Evolutionary conservation across 352 stramenopile genomes (phyloP).

Genomic region (Phytophthora niederhauseri): DNA sequence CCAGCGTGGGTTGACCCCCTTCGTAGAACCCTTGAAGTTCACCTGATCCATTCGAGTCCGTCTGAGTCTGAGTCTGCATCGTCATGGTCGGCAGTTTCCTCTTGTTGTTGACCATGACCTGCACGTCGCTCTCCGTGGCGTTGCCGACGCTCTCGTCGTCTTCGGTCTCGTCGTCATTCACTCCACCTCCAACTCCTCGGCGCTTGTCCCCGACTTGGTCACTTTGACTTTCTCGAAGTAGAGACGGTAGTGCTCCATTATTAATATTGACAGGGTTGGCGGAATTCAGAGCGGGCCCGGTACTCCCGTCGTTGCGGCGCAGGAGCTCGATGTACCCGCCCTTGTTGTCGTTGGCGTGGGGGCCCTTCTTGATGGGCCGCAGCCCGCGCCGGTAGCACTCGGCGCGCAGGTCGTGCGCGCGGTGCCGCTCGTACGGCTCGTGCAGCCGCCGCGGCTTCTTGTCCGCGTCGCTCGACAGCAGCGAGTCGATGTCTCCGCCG

Average conservation of each 20-base stretch:
- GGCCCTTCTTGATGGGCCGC: slow-evolving; percentile 82
- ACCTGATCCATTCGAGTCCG: not conserved
- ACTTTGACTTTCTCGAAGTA: slow-evolving; percentile 12
- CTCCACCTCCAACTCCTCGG: slow-evolving; percentile 13
- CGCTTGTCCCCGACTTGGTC: slow-evolving; percentile 10
- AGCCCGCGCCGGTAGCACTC: slow-evolving; percentile 83
- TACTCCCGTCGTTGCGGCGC: slow-evolving; percentile 58
- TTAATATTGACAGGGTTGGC: slow-evolving; percentile 7
- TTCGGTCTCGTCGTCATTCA: slow-evolving; percentile 24
- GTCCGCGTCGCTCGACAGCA: slow-evolving; percentile 51
- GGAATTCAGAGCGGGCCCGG: not conserved
- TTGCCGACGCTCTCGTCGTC: slow-evolving; percentile 28
- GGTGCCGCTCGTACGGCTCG: slow-evolving; percentile 80
- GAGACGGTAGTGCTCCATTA: slow-evolving; percentile 10
- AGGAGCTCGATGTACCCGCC: slow-evolving; percentile 77
- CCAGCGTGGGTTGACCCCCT: slow-evolving; percentile 40
- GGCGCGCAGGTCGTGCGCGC: slow-evolving; percentile 73
- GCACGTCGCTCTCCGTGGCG: slow-evolving; percentile 21
- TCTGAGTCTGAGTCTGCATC: slow-evolving; percentile 32
- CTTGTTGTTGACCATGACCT: slow-evolving; percentile 51
- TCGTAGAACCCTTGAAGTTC: slow-evolving; percentile 77
- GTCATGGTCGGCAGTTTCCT: slow-evolving; percentile 47
- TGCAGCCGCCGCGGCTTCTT: slow-evolving; percentile 49
- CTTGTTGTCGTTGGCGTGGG: slow-evolving; percentile 88
- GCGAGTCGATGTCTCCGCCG: slow-evolving; percentile 69